These are phyloP conservation scores for Rhizopus delemar DNA, from an alignment of 371 early-diverging fungal genomes.

Conservation along the genomic window DNA sequence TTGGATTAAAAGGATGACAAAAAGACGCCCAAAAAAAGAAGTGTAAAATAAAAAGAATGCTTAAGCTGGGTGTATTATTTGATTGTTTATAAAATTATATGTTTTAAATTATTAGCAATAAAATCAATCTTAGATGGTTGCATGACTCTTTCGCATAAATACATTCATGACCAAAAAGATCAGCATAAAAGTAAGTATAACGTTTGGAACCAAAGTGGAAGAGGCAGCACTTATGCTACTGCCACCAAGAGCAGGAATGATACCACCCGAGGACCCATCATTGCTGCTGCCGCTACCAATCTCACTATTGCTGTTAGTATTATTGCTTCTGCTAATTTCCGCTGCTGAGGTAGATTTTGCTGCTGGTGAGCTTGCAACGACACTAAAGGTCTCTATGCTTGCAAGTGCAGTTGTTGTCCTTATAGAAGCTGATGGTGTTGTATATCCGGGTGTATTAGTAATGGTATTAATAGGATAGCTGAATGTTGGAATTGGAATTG, in stretches of 20 bases:
- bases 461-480: not conserved
- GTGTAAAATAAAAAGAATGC: constrained; percentile 6
- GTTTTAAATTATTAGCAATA: not conserved
- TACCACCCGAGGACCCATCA: too few relatives aligned
- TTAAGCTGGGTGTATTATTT: not conserved
- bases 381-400: too few relatives aligned
- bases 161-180: not conserved
- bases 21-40: constrained; percentile 1
- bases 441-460: not conserved
- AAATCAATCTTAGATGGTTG: not conserved
- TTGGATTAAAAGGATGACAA: constrained; percentile 13
- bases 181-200: not conserved
- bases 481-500: not conserved
- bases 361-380: too few relatives aligned
- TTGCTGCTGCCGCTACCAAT: too few relatives aligned
- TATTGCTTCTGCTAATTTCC: too few relatives aligned
- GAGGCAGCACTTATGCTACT: not conserved
- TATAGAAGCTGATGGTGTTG: too few relatives aligned
- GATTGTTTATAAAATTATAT: not conserved
- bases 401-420: too few relatives aligned
- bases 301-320: too few relatives aligned
- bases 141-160: not conserved
- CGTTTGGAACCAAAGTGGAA: not conserved
- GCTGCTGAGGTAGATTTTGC: too few relatives aligned
- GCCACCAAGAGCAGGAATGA: not conserved